Conservation (phyloP, 2,329 filamentous ascomycete genomes). For the Phoma herbarum region DNA sequence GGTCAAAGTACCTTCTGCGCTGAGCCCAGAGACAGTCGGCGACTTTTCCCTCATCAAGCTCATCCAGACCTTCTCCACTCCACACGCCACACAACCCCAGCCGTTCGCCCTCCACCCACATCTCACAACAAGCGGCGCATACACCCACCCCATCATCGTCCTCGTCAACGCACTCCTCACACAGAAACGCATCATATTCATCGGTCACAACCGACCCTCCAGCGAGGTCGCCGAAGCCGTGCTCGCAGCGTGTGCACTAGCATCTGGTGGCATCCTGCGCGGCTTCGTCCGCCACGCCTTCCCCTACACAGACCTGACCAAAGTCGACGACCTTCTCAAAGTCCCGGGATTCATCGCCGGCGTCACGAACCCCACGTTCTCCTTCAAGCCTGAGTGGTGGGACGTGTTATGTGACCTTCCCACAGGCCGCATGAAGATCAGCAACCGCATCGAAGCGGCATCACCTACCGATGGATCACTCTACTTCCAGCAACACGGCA, state of each 20-base stretch:
- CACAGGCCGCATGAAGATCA: constrained; percentile 93
- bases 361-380: constrained; percentile 96
- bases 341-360: constrained; percentile 98
- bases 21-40: constrained; percentile 94
- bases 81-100: constrained; percentile 83
- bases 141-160: constrained; percentile 93
- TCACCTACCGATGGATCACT: constrained; percentile 82
- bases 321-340: constrained; percentile 94
- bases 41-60: constrained; percentile 98
- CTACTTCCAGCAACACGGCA: constrained; percentile 81
- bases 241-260: constrained; percentile 91
- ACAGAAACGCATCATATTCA: constrained; percentile 94
- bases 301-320: constrained; percentile 96
- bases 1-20: constrained; percentile 92
- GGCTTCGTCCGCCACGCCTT: constrained; percentile 97
- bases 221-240: constrained; percentile 98
- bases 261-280: constrained; percentile 87
- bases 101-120: constrained; percentile 89
- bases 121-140: constrained; percentile 87
- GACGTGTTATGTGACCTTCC: constrained; percentile 93
- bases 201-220: constrained; percentile 93
- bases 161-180: constrained; percentile 94
- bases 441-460: constrained; percentile 82
- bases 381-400: constrained; percentile 97
- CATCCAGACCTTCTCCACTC: constrained; percentile 89